Conservation (phyloP, 345 rosid species). For the Bruguiera sexangula region DNA sequence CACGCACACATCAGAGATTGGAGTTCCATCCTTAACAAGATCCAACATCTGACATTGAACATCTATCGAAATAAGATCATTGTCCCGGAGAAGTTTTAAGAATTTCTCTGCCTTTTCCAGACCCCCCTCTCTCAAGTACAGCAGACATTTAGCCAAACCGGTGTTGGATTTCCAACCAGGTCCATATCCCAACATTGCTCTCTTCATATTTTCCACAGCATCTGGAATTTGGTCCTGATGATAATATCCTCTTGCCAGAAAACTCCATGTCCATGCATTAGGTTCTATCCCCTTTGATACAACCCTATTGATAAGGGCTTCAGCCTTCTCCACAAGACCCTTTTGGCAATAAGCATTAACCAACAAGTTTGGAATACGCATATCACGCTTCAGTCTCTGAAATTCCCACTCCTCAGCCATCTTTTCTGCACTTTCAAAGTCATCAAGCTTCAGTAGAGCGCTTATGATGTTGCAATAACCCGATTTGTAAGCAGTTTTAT, state of each 20-base stretch:
- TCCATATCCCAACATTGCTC: slow-evolving; percentile 19
- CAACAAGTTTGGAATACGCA: slow-evolving; percentile 28
- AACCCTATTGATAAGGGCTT: slow-evolving; percentile 14
- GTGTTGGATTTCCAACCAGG: slow-evolving; percentile 17
- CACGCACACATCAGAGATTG: background rate
- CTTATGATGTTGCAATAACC: slow-evolving; percentile 22
- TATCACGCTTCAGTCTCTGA: slow-evolving; percentile 1
- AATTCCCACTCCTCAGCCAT: slow-evolving; percentile 44
- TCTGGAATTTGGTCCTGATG: slow-evolving; percentile 13
- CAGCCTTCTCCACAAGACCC: slow-evolving; percentile 36
- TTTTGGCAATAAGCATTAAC: slow-evolving; percentile 27
- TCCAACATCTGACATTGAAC: slow-evolving; percentile 23
- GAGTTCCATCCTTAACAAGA: background rate
- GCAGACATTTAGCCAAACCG: slow-evolving; percentile 24
- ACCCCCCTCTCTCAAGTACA: slow-evolving; percentile 22
- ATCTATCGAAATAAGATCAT: slow-evolving; percentile 18
- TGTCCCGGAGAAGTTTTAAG: slow-evolving; percentile 16
- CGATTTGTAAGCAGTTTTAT: slow-evolving; percentile 9
- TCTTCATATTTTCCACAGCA: slow-evolving; percentile 33
- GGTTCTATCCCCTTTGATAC: slow-evolving; percentile 25
- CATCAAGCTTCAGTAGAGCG: slow-evolving; percentile 38
- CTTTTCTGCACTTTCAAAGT: slow-evolving; percentile 39
- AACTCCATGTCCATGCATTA: slow-evolving; percentile 23
- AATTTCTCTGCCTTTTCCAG: slow-evolving; percentile 23
- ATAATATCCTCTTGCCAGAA: slow-evolving; percentile 27